Base-by-base conservation (phyloP, 768 basidiomycete species). In the Tricholoma sp. region DNA sequence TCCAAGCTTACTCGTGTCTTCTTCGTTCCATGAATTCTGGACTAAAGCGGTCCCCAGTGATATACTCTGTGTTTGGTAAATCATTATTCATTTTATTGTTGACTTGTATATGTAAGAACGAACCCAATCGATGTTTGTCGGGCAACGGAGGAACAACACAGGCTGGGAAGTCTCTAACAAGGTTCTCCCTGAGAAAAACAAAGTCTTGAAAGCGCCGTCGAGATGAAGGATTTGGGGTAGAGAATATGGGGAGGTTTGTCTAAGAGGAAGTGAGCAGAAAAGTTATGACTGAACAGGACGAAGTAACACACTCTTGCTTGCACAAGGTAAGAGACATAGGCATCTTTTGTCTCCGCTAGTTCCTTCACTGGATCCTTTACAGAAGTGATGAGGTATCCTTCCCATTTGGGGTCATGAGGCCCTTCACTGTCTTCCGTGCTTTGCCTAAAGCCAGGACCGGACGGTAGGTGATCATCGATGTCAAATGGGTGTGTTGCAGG, bases 81-180 rank as follows among this genome's bases (percentile, higher is more conserved):
- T 50, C 47, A 50, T 18, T 10, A n/a, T 31, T n/a, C 24, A 31
- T 29, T 29, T 10, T 9, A 27, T 27, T 27, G 24, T 31, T 27
- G n/a, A 3, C 47, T 4, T 18, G 47, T 3, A 31, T 12, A 2
- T 27, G 46, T 31, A 29, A 31, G 50, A n/a, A 76, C 89, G 46
- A 61, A 97, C 96, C 96, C 67, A 98, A 74, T 54, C 97, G 81
- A 67, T 98, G 97, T 72, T 98, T 99, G 72, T 94, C 94, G 6
- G 97, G 97, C 47, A 99, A 79, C 8, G 92, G 91, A 24, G 97
- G 95, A 0, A 98, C 92, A n/a, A 99, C 94, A 66, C 94, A 96
- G 56, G 97, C 97, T 3, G 94, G 94, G 67, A 98, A 99, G 72
- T 95, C 89, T 74, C 86, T 86, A 10, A 84, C 83, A 22, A 99